Conservation (phyloP, 177 flowering plant species). For the Vitis hybrid region DNA sequence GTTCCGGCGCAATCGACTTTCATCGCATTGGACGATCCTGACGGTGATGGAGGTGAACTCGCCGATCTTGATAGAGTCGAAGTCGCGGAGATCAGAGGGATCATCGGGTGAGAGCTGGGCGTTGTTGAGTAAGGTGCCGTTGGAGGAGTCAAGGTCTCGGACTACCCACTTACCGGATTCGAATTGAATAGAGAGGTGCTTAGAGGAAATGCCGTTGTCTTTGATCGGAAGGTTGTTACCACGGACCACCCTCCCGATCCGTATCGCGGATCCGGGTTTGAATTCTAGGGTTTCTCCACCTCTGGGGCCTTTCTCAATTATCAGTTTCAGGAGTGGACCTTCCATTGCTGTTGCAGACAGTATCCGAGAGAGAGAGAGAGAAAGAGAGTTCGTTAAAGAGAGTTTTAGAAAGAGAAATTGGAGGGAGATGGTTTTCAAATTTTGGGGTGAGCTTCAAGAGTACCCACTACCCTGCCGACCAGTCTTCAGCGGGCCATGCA, state of each 20-base stretch:
- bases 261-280: slow-evolving; percentile 35
- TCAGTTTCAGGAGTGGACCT: slow-evolving; percentile 33
- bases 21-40: slow-evolving; percentile 10
- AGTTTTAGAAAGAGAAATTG: not conserved
- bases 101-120: slow-evolving; percentile 20
- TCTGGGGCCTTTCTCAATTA: slow-evolving; percentile 55
- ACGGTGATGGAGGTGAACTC: slow-evolving; percentile 50
- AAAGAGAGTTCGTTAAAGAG: not conserved
- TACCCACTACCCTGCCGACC: too few relatives aligned
- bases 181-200: slow-evolving; percentile 53
- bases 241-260: slow-evolving; percentile 56
- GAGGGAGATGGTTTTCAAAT: not conserved
- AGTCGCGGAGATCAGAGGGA: slow-evolving; percentile 33
- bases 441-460: too few relatives aligned
- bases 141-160: slow-evolving; percentile 64
- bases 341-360: slow-evolving; percentile 20
- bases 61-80: slow-evolving; percentile 57
- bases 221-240: slow-evolving; percentile 69
- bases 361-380: not conserved
- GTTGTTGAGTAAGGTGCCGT: slow-evolving; percentile 59
- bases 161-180: slow-evolving; percentile 51
- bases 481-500: too few relatives aligned
- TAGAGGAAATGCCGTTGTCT: slow-evolving; percentile 68
- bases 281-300: slow-evolving; percentile 52
- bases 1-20: slow-evolving; percentile 30